Percentiles rank a stretch among this genome's conserved stretches.
Conservation (phyloP, 192 early-diverging fungal species). For the Coemansia sp. region DNA sequence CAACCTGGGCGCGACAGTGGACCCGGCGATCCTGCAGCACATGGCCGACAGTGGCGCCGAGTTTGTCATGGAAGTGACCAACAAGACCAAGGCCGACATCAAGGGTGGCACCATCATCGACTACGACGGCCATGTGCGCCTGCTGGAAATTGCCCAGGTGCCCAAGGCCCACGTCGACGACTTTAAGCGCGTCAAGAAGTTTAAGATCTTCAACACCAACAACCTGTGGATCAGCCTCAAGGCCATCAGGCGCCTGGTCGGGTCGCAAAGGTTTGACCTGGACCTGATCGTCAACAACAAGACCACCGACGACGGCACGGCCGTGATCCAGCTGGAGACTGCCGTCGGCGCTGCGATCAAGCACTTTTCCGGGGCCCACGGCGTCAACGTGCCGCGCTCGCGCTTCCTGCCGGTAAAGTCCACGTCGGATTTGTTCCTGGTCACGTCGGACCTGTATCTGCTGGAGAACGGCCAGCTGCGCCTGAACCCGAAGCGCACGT, state of each 20-base stretch:
- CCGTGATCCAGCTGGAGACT: constrained; percentile 97
- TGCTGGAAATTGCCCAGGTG: constrained; percentile 99
- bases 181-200: constrained; percentile 99
- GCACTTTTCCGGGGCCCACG: constrained; percentile 90
- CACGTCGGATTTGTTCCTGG: constrained; percentile 93
- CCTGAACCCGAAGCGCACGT: constrained; percentile 90
- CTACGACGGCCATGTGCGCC: constrained; percentile 87
- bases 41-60: constrained; percentile 82
- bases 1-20: constrained; percentile 96
- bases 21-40: constrained; percentile 85
- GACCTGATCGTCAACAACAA: constrained; percentile 99
- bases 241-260: constrained; percentile 82
- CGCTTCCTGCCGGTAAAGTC: constrained; percentile 99
- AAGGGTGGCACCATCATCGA: constrained; percentile 99
- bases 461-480: constrained; percentile 87
- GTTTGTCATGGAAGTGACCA: constrained; percentile 98
- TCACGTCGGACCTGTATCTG: constrained; percentile 91
- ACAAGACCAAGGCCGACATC: constrained; percentile 99
- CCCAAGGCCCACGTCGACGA: constrained; percentile 94
- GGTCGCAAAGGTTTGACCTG: constrained; percentile 68
- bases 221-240: constrained; percentile 83
- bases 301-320: constrained; percentile 86
- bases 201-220: constrained; percentile 99
- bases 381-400: constrained; percentile 95
- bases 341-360: constrained; percentile 99